Conservation (phyloP, 2,329 filamentous ascomycete genomes). For the Fusarium musae region DNA sequence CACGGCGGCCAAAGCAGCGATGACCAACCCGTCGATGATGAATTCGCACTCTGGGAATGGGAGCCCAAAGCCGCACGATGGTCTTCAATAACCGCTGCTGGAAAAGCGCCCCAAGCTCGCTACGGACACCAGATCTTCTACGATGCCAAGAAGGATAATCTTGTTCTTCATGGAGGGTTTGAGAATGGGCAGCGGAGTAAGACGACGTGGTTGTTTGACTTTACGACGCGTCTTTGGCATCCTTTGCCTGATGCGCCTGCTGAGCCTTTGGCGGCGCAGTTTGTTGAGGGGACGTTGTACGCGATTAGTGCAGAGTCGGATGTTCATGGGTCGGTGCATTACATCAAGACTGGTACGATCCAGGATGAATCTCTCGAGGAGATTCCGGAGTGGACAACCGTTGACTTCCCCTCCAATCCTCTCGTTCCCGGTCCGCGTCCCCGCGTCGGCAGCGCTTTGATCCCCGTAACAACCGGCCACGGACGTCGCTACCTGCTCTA, state of each 20-base stretch:
- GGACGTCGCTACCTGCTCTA: slow-evolving; percentile 32
- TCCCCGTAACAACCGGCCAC: slow-evolving; percentile 21
- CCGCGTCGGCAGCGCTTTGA: slow-evolving; percentile 27
- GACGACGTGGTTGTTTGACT: slow-evolving; percentile 36
- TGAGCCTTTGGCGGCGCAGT: slow-evolving; percentile 11
- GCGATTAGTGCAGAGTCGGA: slow-evolving; percentile 29
- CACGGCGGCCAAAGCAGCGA: slow-evolving; percentile 22
- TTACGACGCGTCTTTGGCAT: slow-evolving; percentile 21
- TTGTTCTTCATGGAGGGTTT: slow-evolving; percentile 29
- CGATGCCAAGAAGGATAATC: slow-evolving; percentile 14
- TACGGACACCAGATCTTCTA: slow-evolving; percentile 30
- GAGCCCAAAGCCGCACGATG: slow-evolving; percentile 16
- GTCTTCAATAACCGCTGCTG: slow-evolving; percentile 14
- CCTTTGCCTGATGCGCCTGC: slow-evolving; percentile 18
- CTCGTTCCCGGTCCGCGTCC: slow-evolving; percentile 28
- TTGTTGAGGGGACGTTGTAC: slow-evolving; percentile 32
- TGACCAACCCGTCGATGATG: slow-evolving; percentile 11
- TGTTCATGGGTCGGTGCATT: slow-evolving; percentile 28
- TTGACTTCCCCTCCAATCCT: slow-evolving; percentile 32
- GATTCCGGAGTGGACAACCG: slow-evolving; percentile 12
- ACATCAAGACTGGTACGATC: slow-evolving; percentile 5
- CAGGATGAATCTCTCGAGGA: slow-evolving; percentile 12
- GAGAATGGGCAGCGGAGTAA: not conserved
- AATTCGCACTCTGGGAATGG: slow-evolving; percentile 32
- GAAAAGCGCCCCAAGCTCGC: slow-evolving; percentile 10